Evolutionary conservation across 805 yeast species (phyloP).

Genomic region (Metschnikowia anglica): DNA sequence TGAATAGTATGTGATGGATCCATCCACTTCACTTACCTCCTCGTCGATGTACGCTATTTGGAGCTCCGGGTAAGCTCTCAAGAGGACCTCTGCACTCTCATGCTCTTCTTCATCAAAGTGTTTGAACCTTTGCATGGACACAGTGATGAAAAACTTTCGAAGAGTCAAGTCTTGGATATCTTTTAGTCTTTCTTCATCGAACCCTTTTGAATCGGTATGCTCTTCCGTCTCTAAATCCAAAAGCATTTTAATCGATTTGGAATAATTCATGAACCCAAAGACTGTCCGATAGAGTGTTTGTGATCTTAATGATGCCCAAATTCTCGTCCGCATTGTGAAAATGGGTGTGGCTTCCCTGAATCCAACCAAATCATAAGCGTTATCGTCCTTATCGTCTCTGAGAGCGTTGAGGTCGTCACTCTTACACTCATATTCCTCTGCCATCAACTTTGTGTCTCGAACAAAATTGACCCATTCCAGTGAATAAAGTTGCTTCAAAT

Average conservation of each 20-base stretch:
- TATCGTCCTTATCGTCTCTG: conserved; percentile 46
- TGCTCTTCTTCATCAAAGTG: conserved; percentile 70
- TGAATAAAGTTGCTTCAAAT: conserved; percentile 92
- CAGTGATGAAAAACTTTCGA: conserved; percentile 77
- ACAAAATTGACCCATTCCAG: conserved; percentile 98
- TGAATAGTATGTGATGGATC: conserved; percentile 67
- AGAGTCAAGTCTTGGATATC: conserved; percentile 59
- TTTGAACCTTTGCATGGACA: conserved; percentile 82
- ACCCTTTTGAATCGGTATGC: conserved; percentile 5
- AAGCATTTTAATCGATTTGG: conserved; percentile 89
- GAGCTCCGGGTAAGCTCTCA: conserved; percentile 81
- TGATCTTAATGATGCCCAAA: conserved; percentile 97
- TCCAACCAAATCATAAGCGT: conserved; percentile 95
- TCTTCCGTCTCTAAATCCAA: conserved; percentile 95
- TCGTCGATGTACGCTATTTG: conserved; percentile 94
- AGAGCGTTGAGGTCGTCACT: conserved; percentile 6
- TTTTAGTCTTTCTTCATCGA: conserved; percentile 11
- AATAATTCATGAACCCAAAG: conserved; percentile 97
- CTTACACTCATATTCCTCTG: conserved; percentile 60
- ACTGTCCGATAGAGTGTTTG: conserved; percentile 97
- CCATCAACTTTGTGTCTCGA: conserved; percentile 90
- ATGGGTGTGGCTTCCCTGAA: conserved; percentile 98
- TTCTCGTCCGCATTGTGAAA: conserved; percentile 91
- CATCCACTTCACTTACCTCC: conserved; percentile 67
- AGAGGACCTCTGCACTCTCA: conserved; percentile 76